Percentiles rank a stretch among this genome's conserved stretches.
Conservation (phyloP, 2,329 filamentous ascomycete species). For the Pleomassaria siparia region DNA sequence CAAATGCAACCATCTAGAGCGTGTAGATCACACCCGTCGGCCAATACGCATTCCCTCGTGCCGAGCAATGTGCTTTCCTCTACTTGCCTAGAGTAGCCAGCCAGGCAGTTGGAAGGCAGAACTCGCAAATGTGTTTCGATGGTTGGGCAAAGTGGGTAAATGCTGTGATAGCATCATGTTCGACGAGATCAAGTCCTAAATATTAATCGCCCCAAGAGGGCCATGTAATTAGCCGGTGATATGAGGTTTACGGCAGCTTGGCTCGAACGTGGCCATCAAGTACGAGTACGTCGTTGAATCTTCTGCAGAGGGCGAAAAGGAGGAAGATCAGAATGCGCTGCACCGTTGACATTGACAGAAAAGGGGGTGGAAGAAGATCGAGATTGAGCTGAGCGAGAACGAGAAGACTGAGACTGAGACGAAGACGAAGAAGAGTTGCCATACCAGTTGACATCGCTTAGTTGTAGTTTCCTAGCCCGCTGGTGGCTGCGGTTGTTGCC, state of each 20-base stretch:
- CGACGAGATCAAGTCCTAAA: slow-evolving; percentile 32
- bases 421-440: slow-evolving; percentile 30
- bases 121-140: not conserved
- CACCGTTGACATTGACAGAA: not conserved
- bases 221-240: slow-evolving; percentile 27
- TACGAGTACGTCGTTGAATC: not conserved
- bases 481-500: slow-evolving; percentile 71
- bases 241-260: not conserved
- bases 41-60: not conserved
- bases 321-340: slow-evolving; percentile 4
- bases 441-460: slow-evolving; percentile 98
- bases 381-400: slow-evolving; percentile 4
- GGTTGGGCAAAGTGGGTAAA: not conserved
- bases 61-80: not conserved
- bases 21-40: not conserved
- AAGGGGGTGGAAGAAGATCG: not conserved
- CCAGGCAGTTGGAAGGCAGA: not conserved
- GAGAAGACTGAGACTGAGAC: slow-evolving; percentile 14
- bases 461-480: slow-evolving; percentile 83
- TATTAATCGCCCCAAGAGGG: slow-evolving; percentile 26
- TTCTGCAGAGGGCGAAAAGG: not conserved
- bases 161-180: slow-evolving; percentile 17
- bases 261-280: not conserved
- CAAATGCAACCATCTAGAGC: not conserved
- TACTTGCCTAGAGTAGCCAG: not conserved